Base-by-base conservation (phyloP, 495 filamentous ascomycete genomes). In the Aspergillus diversus region DNA sequence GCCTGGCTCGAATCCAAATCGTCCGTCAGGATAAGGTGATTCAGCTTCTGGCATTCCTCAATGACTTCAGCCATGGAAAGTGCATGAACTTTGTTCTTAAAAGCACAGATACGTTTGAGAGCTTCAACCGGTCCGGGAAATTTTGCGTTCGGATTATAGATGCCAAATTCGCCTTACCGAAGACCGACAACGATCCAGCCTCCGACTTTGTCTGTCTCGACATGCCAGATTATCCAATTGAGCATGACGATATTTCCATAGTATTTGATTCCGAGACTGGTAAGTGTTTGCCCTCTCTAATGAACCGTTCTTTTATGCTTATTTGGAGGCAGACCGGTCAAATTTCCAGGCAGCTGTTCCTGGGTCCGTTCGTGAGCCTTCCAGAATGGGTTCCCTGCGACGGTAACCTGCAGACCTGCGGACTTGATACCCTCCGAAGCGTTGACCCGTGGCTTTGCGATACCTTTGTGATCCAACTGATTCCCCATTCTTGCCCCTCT, bases 211-310 rank as follows among this genome's bases (percentile, higher is more conserved):
- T 95, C 21, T 93, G 89, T 70, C 74, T 96, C 60, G 93, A 97
- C 71, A 81, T 90, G 81, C 89, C 90, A 5, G 93, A 96, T 57
- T 92, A 94, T 76, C 89, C 92, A 0, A 88, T 89, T 17, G 92
- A 96, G 76, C 91, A 96, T 73, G 93, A 96, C 75, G 93, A 97
- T 77, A 89, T 97, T 68, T 80, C 87, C 27, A 89, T 97, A 68
- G 69, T 86, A 31, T 97, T 97, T 80, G 91, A 96, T 48, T 87
- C 77, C 33, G 89, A 89, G 70, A 73, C 83, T 68, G 90, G 92
- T 97, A 80, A 74, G 90, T 84, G 5, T 42, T 57, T 35, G 9
- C n/a, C 27, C 0, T 5, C 43, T 11, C 7, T 32, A 12, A 52
- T 52, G 27, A 17, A 50, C 57, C 4, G 11, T 7, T n/a, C 6